Evolutionary conservation across 2,329 filamentous ascomycete genomes (phyloP).

Genomic region (Epichloe uncinata): DNA sequence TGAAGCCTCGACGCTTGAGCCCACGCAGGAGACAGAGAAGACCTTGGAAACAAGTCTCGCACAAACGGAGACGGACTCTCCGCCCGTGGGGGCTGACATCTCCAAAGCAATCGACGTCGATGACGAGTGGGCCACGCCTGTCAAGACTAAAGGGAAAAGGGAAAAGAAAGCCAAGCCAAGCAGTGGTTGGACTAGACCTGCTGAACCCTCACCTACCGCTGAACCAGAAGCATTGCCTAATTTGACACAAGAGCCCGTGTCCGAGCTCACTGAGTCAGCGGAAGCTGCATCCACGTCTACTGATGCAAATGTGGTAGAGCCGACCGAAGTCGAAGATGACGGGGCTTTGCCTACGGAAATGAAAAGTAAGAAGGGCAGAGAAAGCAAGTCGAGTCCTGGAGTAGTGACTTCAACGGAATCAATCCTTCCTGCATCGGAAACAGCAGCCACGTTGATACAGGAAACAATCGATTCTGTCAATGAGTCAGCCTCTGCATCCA

Average conservation of each 20-base stretch:
- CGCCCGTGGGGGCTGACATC: neutral
- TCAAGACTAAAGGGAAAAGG: slow-evolving; percentile 30
- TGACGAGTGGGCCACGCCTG: slow-evolving; percentile 8
- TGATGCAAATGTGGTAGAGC: neutral
- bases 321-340: neutral
- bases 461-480: neutral
- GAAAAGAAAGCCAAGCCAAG: slow-evolving; percentile 17
- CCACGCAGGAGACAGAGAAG: neutral
- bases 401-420: neutral
- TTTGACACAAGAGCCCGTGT: neutral
- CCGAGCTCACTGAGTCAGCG: neutral
- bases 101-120: neutral
- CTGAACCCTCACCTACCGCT: neutral
- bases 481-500: neutral
- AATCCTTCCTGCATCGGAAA: neutral
- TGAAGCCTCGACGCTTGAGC: neutral
- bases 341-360: slow-evolving; percentile 3
- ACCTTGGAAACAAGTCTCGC: neutral
- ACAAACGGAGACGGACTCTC: neutral
- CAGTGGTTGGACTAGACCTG: slow-evolving; percentile 1
- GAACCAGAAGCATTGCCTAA: neutral
- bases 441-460: neutral
- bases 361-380: slow-evolving; percentile 4
- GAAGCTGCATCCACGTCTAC: neutral
- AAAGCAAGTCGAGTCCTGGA: slow-evolving; percentile 1